phyloP scores from a whole-genome alignment of 352 stramenopile species.

The Pilasporangium apinafurcum region DNA sequence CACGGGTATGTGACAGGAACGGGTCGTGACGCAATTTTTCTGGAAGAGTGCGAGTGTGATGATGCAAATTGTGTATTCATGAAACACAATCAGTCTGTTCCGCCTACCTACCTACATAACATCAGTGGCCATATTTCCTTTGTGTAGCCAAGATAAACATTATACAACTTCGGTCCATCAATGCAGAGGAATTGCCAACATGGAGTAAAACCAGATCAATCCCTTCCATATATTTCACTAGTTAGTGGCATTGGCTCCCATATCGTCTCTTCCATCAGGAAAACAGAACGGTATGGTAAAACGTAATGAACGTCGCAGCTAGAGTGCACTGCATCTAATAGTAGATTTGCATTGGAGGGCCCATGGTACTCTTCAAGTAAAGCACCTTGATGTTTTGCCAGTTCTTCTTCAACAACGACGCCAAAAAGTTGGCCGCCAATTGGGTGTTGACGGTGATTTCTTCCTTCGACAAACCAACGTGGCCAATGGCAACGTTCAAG shows the following conservation, averaged over 20 bases:
- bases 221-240: constrained; percentile 39
- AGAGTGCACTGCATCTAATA: constrained; percentile 84
- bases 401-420: constrained; percentile 99
- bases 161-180: no score
- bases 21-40: no score
- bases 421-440: constrained; percentile 98
- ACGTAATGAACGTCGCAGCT: constrained; percentile 15
- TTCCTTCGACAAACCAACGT: constrained; percentile 92
- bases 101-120: no score
- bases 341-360: constrained; percentile 98
- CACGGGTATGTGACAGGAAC: no score
- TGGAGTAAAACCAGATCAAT: constrained; percentile 6
- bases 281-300: constrained; percentile 22
- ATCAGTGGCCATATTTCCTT: no score
- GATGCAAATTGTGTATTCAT: no score
- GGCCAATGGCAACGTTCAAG: constrained; percentile 97
- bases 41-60: no score
- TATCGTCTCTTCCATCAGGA: constrained; percentile 2
- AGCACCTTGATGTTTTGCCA: constrained; percentile 99
- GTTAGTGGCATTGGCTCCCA: constrained; percentile 30
- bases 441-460: constrained; percentile 98
- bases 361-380: constrained; percentile 99
- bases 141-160: no score
- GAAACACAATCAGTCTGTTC: no score
- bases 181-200: background rate